Conservation (phyloP, 176 grass and related monocot genomes). For the Metroxylon sagu region DNA sequence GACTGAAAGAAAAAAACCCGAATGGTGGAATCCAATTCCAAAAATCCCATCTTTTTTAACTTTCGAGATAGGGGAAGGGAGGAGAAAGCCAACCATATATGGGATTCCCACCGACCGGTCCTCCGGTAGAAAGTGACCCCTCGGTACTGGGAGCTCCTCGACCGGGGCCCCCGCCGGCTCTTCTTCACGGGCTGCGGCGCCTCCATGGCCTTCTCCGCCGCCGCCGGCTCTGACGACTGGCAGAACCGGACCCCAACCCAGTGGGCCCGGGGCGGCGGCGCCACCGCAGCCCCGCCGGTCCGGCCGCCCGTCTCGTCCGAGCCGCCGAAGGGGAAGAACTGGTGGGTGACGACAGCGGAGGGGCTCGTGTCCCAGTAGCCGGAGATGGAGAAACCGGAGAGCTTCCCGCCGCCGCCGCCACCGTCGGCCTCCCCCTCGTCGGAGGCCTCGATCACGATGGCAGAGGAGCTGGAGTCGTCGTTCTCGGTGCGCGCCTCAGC, state of each 20-base stretch:
- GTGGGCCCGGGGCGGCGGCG: neutral
- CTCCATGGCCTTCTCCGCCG: neutral
- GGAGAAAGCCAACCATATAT: slow-evolving; percentile 39
- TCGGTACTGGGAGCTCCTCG: slow-evolving; percentile 70
- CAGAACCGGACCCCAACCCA: slow-evolving; percentile 2
- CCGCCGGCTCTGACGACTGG: slow-evolving; percentile 5
- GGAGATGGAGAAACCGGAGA: too few species aligned
- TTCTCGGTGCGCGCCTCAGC: too few species aligned
- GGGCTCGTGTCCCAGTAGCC: too few species aligned
- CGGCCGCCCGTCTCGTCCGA: neutral
- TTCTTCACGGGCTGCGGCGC: slow-evolving; percentile 26
- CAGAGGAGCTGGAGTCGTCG: too few species aligned
- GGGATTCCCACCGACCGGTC: slow-evolving; percentile 66
- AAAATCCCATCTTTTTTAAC: neutral
- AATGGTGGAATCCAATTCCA: neutral
- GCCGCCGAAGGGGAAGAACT: slow-evolving; percentile 34
- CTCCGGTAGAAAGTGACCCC: slow-evolving; percentile 82
- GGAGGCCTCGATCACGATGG: too few species aligned
- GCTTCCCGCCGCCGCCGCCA: too few species aligned
- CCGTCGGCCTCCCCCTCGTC: too few species aligned
- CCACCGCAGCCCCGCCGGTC: neutral
- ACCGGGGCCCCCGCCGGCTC: slow-evolving; percentile 56
- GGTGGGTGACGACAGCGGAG: too few species aligned
- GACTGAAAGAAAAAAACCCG: neutral
- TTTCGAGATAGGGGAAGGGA: neutral